These are phyloP conservation scores for Scorias spongiosa DNA, from an alignment of 2,329 filamentous ascomycete species.

Conservation along the genomic window DNA sequence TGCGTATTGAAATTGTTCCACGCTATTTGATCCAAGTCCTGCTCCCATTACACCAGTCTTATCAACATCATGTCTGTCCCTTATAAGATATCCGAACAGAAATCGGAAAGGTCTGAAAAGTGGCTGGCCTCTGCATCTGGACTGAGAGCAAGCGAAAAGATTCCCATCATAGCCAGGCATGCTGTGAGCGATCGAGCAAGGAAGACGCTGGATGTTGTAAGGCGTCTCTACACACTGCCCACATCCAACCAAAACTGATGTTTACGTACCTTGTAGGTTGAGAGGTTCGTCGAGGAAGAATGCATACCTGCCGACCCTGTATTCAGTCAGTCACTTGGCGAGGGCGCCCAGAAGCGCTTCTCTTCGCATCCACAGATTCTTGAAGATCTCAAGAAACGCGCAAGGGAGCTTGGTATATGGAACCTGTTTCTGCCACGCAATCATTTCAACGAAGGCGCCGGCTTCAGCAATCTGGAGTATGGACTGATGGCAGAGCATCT, in stretches of 20 bases:
- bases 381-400: constrained; percentile 78
- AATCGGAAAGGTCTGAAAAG: constrained; percentile 18
- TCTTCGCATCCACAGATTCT: constrained; percentile 63
- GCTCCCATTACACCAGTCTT: no score
- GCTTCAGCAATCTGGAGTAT: constrained; percentile 91
- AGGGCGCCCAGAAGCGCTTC: constrained; percentile 59
- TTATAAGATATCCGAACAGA: constrained; percentile 17
- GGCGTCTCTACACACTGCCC: constrained; percentile 5
- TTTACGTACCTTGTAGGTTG: constrained; percentile 41
- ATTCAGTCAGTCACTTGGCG: constrained; percentile 63
- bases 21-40: no score
- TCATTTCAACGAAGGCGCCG: constrained; percentile 89
- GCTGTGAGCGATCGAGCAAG: constrained; percentile 73
- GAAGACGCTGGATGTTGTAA: constrained; percentile 62
- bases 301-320: constrained; percentile 63
- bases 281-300: constrained; percentile 94
- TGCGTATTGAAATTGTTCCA: no score
- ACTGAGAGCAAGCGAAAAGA: constrained; percentile 36
- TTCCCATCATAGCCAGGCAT: constrained; percentile 42
- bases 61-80: constrained; percentile 20
- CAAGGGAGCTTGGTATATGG: constrained; percentile 74
- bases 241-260: neutral
- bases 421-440: constrained; percentile 95
- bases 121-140: constrained; percentile 13
- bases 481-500: constrained; percentile 94